Percentiles rank a stretch among this genome's conserved stretches.
phyloP scores from a whole-genome alignment of 2,329 filamentous ascomycete species.

The Phoma sp. region DNA sequence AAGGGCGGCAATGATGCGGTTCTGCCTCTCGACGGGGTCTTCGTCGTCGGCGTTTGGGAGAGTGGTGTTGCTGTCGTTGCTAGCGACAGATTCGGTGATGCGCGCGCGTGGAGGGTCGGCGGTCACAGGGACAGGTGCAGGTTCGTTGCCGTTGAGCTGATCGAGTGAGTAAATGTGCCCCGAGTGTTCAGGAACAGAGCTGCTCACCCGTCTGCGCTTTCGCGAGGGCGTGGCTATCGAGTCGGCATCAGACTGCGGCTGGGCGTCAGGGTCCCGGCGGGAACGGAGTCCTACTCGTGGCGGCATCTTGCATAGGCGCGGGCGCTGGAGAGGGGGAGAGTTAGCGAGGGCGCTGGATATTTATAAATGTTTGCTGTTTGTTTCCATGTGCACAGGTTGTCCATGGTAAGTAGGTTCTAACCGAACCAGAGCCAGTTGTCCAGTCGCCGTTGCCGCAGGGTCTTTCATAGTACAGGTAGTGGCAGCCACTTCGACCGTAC shows the following conservation, averaged over 20 bases:
- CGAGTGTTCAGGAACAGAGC: not conserved
- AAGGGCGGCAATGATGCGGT: conserved; percentile 49
- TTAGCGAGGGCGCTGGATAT: conserved; percentile 24
- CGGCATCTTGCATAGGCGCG: conserved; percentile 36
- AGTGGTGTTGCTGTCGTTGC: conserved; percentile 51
- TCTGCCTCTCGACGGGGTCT: conserved; percentile 45
- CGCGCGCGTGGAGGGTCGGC: conserved; percentile 38
- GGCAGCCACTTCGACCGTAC: not conserved
- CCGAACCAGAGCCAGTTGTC: conserved; percentile 9
- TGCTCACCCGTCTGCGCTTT: conserved; percentile 55
- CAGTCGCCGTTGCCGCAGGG: conserved; percentile 13
- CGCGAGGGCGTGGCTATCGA: conserved; percentile 56
- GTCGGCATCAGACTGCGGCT: conserved; percentile 49
- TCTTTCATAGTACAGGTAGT: conserved; percentile 2
- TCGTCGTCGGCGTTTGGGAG: conserved; percentile 45
- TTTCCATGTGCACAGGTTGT: conserved; percentile 6
- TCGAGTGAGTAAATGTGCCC: conserved; percentile 22
- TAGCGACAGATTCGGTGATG: conserved; percentile 47
- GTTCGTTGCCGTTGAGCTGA: conserved; percentile 46
- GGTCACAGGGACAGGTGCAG: conserved; percentile 24
- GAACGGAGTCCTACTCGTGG: conserved; percentile 38
- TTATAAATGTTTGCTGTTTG: conserved; percentile 22
- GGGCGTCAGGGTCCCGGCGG: conserved; percentile 41
- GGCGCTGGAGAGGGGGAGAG: conserved; percentile 9
- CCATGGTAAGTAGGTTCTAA: conserved; percentile 7